A percentile compares a stretch with the other conserved stretches of the same genome.
phyloP scores from a whole-genome alignment of 352 stramenopile genomes.

The Pythium plurisporium region DNA sequence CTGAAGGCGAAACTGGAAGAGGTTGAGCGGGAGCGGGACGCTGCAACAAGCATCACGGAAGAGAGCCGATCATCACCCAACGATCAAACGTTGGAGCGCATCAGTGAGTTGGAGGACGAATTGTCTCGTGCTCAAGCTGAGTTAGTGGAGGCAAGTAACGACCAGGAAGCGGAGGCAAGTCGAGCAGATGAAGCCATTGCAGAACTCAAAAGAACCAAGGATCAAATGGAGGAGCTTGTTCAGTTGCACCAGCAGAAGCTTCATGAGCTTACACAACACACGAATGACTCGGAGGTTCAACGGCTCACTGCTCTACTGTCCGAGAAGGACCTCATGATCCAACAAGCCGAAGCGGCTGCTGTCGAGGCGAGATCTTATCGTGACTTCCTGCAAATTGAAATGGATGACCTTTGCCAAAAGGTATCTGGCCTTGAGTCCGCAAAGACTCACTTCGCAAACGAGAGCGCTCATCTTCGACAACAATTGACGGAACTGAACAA shows the following conservation, averaged over 20 bases:
- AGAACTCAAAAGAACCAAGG: slow-evolving; percentile 1
- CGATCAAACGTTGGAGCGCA: not conserved
- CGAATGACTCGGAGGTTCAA: not conserved
- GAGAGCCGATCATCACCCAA: not conserved
- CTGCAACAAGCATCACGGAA: slow-evolving; percentile 1
- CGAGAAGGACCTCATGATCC: slow-evolving; percentile 29
- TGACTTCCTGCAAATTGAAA: slow-evolving; percentile 22
- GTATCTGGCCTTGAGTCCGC: slow-evolving; percentile 1
- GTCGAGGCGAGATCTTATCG: slow-evolving; percentile 19
- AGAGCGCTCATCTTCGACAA: slow-evolving; percentile 18
- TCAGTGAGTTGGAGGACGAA: slow-evolving; percentile 5
- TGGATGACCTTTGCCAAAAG: slow-evolving; percentile 18
- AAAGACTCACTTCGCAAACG: slow-evolving; percentile 10
- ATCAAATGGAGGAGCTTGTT: not conserved
- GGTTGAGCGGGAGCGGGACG: slow-evolving; percentile 10
- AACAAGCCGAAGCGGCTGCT: slow-evolving; percentile 29
- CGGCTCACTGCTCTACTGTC: slow-evolving; percentile 15
- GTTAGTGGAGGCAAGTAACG: slow-evolving; percentile 11
- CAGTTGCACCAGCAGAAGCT: slow-evolving; percentile 1
- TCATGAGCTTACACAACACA: slow-evolving; percentile 24
- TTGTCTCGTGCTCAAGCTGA: slow-evolving; percentile 8
- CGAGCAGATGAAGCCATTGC: slow-evolving; percentile 10
- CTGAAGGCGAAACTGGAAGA: slow-evolving; percentile 26
- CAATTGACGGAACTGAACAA: slow-evolving; percentile 33
- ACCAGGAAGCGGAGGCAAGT: slow-evolving; percentile 19